Base-by-base conservation (phyloP, 148 eudicot species). In the Chenopodium quinoa region DNA sequence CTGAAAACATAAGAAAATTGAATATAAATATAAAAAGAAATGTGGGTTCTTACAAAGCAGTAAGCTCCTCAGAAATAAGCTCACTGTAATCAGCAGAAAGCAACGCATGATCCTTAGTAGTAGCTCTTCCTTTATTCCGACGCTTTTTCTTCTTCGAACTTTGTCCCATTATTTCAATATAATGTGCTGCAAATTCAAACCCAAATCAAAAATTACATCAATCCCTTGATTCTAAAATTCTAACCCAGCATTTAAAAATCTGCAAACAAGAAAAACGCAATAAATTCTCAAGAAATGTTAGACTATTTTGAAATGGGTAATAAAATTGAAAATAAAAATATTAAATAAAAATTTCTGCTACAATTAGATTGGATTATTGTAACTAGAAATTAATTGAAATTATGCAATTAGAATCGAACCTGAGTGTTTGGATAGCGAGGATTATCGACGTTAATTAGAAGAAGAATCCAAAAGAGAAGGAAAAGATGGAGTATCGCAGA, bases 101-200 rank as follows among this genome's bases (percentile, higher is more conserved):
- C 25, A 90, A 86, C 27, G 80, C 86, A 78, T 89, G 93, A 88
- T 96, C 97, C 76, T 92, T 91, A 4, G 93, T 80, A 23, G 86
- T 82, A 48, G 84, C 84, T 82, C 97, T 84, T 37, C 95, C 91
- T 85, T 89, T 90, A 73, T 83, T 84, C 83, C 89, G 82, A 78
- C 89, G 88, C 88, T 92, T 95, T 91, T 95, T 95, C 94, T 95
- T 95, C 88, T 95, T 95, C 52, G 97, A 82, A 82, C 90, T 83
- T 76, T 83, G 90, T 78, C 97, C 97, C 97, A 93, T 93, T 79
- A 5, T 71, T 23, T n/a, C 13, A 46, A 63, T 20, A 48, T 50
- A 48, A 71, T 27, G 63, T 72, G 8, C 31, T 9, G 63, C n/a
- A 67, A 50, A 47, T 13, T 16, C 8, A 27, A 75, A 69, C 80